Evolutionary conservation across 495 filamentous ascomycete species (phyloP), one percentile per base, ranked within the genome.

Genomic region (Melanomma pulvis-pyrius): DNA sequence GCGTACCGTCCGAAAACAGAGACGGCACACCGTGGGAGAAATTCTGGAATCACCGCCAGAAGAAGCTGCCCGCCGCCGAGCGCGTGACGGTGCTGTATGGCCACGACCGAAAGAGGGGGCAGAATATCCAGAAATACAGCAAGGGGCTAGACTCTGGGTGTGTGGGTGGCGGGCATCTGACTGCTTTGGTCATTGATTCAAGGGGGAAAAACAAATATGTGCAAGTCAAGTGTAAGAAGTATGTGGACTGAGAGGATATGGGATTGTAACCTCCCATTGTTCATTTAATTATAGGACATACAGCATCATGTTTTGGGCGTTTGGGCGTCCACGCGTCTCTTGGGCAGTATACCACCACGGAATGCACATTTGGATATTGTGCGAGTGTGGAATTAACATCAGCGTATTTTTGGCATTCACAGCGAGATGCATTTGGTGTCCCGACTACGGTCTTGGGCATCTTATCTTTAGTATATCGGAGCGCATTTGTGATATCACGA

Each of bases 91-190:
- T 94, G 22, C 81, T 90, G 51, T 98, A 97, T 73, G 94, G 93
- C 2, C 94, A 98, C 73, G 90, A 98, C 74, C 84, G 91, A 41
- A 86, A 85, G 44, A 74, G 78, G 0, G 91, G 90, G 0, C 81
- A 96, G 19, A 85, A 88, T 44, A 75, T 90, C 7, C 75, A 83
- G 48, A 77, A 77, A 30, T 96, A 92, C 74, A 88, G 87, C 46
- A 92, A 91, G 72, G 94, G 94, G 1, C 79, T 98, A 22, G 94
- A 98, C 74, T 87, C 87, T 0, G 88, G 87, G 1, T 97, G 93
- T 73, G 84, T 90, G 11, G 84, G 86, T 58, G 92, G 91, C 8
- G 87, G 86, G 0, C 80, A 82, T 59, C 72, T 97, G 61, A 90
- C 89, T 1, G 93, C 90, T n/a, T 69, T 94, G 61, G 80, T 97